Evolutionary conservation across 2,329 filamentous ascomycete species (phyloP).

Genomic region (Exophiala calicioides): DNA sequence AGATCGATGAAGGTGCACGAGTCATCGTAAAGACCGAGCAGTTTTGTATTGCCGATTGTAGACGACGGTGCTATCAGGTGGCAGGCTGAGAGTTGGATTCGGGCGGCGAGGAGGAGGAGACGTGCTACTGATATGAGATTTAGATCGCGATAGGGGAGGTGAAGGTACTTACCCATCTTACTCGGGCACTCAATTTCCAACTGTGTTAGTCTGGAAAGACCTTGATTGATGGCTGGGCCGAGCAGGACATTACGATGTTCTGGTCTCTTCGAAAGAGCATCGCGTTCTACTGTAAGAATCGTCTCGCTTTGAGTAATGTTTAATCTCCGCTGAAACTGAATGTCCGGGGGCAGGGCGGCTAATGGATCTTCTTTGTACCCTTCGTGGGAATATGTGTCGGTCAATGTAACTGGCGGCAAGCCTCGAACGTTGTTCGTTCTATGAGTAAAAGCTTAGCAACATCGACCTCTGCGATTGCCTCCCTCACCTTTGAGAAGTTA

Average conservation of each 20-base stretch:
- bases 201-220: constrained; percentile 4
- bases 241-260: constrained; percentile 17
- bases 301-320: constrained; percentile 16
- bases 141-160: not conserved
- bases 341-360: not conserved
- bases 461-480: not conserved
- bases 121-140: constrained; percentile 6
- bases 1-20: constrained; percentile 14
- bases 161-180: constrained; percentile 5
- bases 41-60: constrained; percentile 1
- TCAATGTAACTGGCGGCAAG: constrained; percentile 12
- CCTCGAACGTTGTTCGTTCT: constrained; percentile 18
- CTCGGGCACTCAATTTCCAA: constrained; percentile 10
- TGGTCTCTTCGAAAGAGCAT: constrained; percentile 16
- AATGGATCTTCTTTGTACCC: constrained; percentile 15
- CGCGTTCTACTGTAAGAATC: constrained; percentile 12
- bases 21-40: constrained; percentile 3
- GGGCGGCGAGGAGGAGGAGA: constrained; percentile 2
- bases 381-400: constrained; percentile 18
- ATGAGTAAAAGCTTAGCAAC: not conserved
- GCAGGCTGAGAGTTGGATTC: constrained; percentile 14
- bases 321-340: constrained; percentile 17
- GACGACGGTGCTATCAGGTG: constrained; percentile 9
- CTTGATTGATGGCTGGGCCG: constrained; percentile 5
- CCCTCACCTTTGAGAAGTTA: constrained; percentile 19